Evolutionary conservation across 2,329 filamentous ascomycete genomes (phyloP).

Genomic region (Botrytis medusae): DNA sequence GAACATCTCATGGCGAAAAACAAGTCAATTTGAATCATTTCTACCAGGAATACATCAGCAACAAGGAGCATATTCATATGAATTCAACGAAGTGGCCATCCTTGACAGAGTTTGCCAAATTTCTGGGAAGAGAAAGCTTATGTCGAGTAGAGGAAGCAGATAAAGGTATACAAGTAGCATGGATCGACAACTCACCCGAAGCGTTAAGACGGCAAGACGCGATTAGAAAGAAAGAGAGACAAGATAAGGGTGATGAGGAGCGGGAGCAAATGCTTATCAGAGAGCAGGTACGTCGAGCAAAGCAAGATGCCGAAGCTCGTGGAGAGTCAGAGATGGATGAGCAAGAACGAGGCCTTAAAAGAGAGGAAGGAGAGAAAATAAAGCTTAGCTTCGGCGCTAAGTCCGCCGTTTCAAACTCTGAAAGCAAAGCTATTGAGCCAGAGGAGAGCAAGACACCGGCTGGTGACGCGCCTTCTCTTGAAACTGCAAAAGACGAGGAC

Average conservation of each 20-base stretch:
- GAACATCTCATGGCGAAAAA: constrained; percentile 88
- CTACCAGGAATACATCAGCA: constrained; percentile 89
- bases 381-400: constrained; percentile 63
- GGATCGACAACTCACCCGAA: constrained; percentile 90
- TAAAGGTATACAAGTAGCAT: constrained; percentile 82
- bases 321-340: constrained; percentile 46
- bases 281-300: constrained; percentile 79
- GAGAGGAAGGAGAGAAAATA: constrained; percentile 73
- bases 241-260: constrained; percentile 89
- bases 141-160: constrained; percentile 87
- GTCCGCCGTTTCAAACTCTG: constrained; percentile 22
- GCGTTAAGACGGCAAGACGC: constrained; percentile 78
- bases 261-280: constrained; percentile 78
- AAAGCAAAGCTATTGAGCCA: constrained; percentile 26
- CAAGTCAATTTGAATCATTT: constrained; percentile 86
- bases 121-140: constrained; percentile 81
- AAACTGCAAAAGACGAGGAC: neutral
- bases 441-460: neutral
- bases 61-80: constrained; percentile 90
- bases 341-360: constrained; percentile 52
- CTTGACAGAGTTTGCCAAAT: constrained; percentile 86
- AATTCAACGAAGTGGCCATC: constrained; percentile 88
- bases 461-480: neutral
- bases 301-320: constrained; percentile 54
- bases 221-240: constrained; percentile 76